Evolutionary conservation across 371 early-diverging fungal genomes (phyloP).

Genomic region (Mortierella sp.): DNA sequence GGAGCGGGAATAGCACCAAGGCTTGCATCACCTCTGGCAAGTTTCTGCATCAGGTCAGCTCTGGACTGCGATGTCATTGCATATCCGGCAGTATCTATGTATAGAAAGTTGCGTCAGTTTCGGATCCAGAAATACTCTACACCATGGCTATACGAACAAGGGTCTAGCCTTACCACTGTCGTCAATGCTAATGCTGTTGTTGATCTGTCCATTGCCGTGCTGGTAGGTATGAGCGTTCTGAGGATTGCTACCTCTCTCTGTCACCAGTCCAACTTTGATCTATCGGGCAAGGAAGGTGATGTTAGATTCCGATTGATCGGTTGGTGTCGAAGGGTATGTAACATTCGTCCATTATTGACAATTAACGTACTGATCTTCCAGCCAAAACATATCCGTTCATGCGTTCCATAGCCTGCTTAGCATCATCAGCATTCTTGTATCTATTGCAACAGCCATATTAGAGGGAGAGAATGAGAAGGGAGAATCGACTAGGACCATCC

Average conservation of each 20-base stretch:
- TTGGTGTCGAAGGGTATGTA: no score
- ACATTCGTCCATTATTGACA: no score
- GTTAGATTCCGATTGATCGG: no score
- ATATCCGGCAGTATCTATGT: conserved; percentile 78
- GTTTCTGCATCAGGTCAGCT: conserved; percentile 88
- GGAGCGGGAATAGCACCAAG: conserved; percentile 31
- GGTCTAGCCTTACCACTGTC: conserved; percentile 61
- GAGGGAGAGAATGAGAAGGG: no score
- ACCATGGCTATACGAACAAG: no score
- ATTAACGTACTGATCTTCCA: conserved; percentile 69
- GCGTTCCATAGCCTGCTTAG: conserved; percentile 83
- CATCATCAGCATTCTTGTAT: conserved; percentile 78
- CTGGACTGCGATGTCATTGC: conserved; percentile 79
- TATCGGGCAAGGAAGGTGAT: conserved; percentile 38
- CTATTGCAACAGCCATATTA: conserved; percentile 47
- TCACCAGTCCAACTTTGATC: conserved; percentile 86
- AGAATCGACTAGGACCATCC: no score
- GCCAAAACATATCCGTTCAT: conserved; percentile 90
- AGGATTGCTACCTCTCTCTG: conserved; percentile 66
- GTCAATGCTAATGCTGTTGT: conserved; percentile 57
- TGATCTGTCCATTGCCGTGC: conserved; percentile 30
- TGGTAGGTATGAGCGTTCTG: conserved; percentile 45
- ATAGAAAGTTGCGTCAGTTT: no score
- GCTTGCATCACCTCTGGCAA: conserved; percentile 66
- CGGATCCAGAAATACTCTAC: no score